These are phyloP conservation scores for Ascobolus immersus DNA, from an alignment of 495 filamentous ascomycete species.

Conservation along the genomic window DNA sequence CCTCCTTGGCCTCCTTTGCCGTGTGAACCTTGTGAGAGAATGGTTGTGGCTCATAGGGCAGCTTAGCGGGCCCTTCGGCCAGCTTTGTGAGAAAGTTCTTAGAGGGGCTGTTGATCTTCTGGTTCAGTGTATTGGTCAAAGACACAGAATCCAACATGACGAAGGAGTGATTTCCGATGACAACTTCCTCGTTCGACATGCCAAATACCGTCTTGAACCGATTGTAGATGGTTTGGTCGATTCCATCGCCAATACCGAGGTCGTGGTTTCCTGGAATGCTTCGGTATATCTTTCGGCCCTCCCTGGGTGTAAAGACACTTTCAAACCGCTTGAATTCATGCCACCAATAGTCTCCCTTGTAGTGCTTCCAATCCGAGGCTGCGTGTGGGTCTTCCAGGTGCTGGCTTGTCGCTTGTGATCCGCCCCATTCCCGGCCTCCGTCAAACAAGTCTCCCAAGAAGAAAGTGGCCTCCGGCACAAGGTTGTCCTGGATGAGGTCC, in stretches of 20 bases:
- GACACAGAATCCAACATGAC: slow-evolving; percentile 75
- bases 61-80: no score
- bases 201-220: slow-evolving; percentile 80
- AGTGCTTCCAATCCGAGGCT: slow-evolving; percentile 39
- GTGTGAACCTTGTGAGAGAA: no score
- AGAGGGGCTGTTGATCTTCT: slow-evolving; percentile 44
- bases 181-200: slow-evolving; percentile 58
- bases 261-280: slow-evolving; percentile 91
- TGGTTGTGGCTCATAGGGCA: no score
- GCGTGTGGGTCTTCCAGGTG: slow-evolving; percentile 10
- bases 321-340: slow-evolving; percentile 58
- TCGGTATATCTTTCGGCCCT: slow-evolving; percentile 44
- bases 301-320: slow-evolving; percentile 47
- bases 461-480: slow-evolving; percentile 58
- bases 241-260: slow-evolving; percentile 68
- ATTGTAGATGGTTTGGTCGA: slow-evolving; percentile 51
- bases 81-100: slow-evolving; percentile 49
- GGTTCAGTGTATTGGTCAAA: slow-evolving; percentile 31
- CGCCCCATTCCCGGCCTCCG: slow-evolving; percentile 85
- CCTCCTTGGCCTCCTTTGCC: no score
- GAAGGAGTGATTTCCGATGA: slow-evolving; percentile 87
- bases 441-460: slow-evolving; percentile 95
- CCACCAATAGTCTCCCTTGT: slow-evolving; percentile 57
- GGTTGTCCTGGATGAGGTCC: slow-evolving; percentile 34
- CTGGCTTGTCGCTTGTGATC: slow-evolving; percentile 12